Conservation (phyloP, 495 filamentous ascomycete genomes). For the Rhypophila decipiens region DNA sequence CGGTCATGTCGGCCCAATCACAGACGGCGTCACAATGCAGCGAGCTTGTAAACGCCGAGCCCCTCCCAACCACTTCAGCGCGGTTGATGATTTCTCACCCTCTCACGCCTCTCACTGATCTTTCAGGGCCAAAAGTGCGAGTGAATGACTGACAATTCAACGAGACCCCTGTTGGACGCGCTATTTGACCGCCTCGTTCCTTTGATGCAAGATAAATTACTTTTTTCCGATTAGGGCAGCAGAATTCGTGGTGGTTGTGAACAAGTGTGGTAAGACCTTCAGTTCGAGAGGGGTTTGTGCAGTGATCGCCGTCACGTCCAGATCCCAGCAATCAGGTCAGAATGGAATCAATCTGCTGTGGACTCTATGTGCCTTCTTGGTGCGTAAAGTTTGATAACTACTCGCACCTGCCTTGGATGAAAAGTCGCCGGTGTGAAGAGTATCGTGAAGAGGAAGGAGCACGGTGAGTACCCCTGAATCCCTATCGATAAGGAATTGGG, state of each 20-base stretch:
- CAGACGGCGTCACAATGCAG: conserved; percentile 18
- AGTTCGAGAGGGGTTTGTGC: not conserved
- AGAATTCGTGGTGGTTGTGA: no score
- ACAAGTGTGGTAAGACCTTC: no score
- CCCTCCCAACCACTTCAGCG: not conserved
- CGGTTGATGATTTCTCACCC: no score
- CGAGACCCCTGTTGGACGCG: not conserved
- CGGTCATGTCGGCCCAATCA: conserved; percentile 16
- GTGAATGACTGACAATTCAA: not conserved
- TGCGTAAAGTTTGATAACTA: no score
- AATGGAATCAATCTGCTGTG: not conserved
- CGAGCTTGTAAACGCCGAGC: conserved; percentile 19
- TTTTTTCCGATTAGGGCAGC: no score
- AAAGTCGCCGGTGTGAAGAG: no score
- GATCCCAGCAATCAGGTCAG: not conserved
- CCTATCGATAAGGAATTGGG: no score
- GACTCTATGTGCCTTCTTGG: no score
- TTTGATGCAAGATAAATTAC: not conserved
- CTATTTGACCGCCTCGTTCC: not conserved
- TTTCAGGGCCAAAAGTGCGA: not conserved
- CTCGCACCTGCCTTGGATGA: no score
- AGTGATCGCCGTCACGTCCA: not conserved
- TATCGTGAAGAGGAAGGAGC: no score
- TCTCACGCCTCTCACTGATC: not conserved
- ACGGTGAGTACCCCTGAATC: no score